Percentiles rank a stretch among this genome's conserved stretches.
These are phyloP conservation scores for Neonectria hederae DNA, from an alignment of 2,329 filamentous ascomycete species.

Conservation along the genomic window DNA sequence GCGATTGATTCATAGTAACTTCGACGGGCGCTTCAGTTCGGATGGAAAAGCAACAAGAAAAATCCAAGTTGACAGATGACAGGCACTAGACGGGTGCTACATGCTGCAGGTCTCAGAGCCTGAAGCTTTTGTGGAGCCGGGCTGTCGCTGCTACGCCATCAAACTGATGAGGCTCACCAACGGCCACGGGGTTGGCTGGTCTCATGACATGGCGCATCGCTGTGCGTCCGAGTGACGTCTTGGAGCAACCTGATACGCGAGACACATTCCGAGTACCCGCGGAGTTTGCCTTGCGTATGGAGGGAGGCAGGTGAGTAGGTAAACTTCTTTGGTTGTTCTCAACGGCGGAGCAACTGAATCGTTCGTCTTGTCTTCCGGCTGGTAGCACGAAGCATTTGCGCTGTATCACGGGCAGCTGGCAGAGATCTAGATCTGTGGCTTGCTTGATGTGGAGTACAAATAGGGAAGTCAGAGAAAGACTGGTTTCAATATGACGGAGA, in stretches of 20 bases:
- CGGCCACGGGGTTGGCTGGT: slow-evolving; percentile 4
- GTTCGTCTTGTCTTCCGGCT: background rate
- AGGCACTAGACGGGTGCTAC: background rate
- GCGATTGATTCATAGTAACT: no score
- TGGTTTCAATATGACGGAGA: background rate
- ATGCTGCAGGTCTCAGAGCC: background rate
- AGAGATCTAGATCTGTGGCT: background rate
- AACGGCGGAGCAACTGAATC: background rate
- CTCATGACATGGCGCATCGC: slow-evolving; percentile 7
- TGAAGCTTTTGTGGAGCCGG: background rate
- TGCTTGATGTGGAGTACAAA: background rate
- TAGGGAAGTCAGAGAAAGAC: background rate
- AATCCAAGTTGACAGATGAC: background rate
- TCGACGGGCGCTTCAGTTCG: background rate
- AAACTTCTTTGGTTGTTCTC: background rate
- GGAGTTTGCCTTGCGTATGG: no score
- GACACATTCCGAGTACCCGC: background rate
- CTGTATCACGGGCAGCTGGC: background rate
- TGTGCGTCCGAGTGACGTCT: background rate
- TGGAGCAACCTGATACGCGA: background rate
- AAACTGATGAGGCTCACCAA: background rate
- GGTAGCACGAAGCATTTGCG: no score
- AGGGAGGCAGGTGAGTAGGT: background rate
- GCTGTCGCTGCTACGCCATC: background rate
- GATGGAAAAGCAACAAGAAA: background rate